Evolutionary conservation across 306 rosid species (phyloP).

Genomic region (Medicago arabica): DNA sequence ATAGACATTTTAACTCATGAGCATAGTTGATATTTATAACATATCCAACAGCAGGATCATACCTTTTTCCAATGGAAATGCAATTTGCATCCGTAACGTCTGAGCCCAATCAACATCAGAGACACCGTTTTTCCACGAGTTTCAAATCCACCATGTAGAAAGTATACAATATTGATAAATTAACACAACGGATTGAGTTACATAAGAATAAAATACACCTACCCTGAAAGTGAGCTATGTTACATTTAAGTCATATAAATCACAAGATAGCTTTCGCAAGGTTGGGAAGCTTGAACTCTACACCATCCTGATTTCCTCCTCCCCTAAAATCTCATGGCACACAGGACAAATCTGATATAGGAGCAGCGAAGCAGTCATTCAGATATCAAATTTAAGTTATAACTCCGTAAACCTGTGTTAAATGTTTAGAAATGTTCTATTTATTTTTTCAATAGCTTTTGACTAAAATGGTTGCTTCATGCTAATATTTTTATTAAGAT

Average conservation of each 20-base stretch:
- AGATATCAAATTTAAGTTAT: conserved; percentile 45
- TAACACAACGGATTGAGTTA: too few species aligned
- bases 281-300: conserved; percentile 53
- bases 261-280: conserved; percentile 60
- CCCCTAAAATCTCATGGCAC: conserved; percentile 76
- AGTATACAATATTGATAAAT: too few species aligned
- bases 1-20: conserved; percentile 10
- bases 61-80: conserved; percentile 56
- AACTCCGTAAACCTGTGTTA: neutral
- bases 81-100: conserved; percentile 32
- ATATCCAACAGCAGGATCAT: conserved; percentile 26
- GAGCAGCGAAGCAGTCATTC: conserved; percentile 36
- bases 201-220: conserved; percentile 18
- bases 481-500: conserved; percentile 20
- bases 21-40: conserved; percentile 12
- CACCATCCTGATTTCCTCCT: conserved; percentile 53
- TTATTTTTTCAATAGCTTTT: conserved; percentile 21
- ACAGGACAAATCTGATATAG: conserved; percentile 80
- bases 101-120: conserved; percentile 42
- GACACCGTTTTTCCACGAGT: conserved; percentile 48
- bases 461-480: conserved; percentile 12
- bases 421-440: conserved; percentile 10
- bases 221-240: neutral
- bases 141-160: conserved; percentile 41
- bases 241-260: conserved; percentile 14